Base-by-base conservation (phyloP, 345 rosid genomes). In the Gossypium australe region DNA sequence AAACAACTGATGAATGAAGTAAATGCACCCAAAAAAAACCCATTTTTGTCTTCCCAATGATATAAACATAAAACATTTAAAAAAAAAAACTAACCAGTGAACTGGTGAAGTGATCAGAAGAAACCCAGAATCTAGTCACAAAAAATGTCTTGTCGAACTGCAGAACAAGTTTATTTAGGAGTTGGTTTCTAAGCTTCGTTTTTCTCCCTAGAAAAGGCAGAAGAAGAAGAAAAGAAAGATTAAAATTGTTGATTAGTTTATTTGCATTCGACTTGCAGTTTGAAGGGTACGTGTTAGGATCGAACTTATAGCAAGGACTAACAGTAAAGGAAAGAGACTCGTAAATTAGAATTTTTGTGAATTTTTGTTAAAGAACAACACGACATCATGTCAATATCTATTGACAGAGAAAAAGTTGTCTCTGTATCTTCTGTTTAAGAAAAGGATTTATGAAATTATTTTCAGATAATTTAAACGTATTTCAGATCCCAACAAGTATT, bases 1-100 rank as follows among this genome's bases (percentile, higher is more conserved):
- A 8, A 29, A 91, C 89, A 43, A 94, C 89, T 82, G 68, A 64
- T 10, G 69, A 43, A 43, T 10, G 69, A 43, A 65, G 18, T 18
- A 65, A 65, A 11, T 65, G 17, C 51, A 25, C 41, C 64, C 20
- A 52, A 9, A 56, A 17, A 62, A 38, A 8, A 34, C 1, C 3
- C 11, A 18, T 11, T 61, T 61, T 61, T 27, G 1, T 10, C 27
- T 25, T 45, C 41, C 1, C 10, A 6, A 66, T 20, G 10, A 20
- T 7, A 47, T 13, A 18, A 47, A 13, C 2, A 60, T 11, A 20
- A 34, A 34, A 34, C 7, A 34, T 34, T 29, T 57, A 2, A 9
- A 22, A 56, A 56, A 41, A n/a, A 67, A 67, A 67, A 47, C 57
- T 67, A 67, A 67, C 71, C 71, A 24, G 57, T 3, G 12, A 67